Percentiles rank a stretch among this genome's conserved stretches.
These are phyloP conservation scores for Teratosphaeria pseudoeucalypti DNA, from an alignment of 2,329 filamentous ascomycete genomes.

Conservation along the genomic window DNA sequence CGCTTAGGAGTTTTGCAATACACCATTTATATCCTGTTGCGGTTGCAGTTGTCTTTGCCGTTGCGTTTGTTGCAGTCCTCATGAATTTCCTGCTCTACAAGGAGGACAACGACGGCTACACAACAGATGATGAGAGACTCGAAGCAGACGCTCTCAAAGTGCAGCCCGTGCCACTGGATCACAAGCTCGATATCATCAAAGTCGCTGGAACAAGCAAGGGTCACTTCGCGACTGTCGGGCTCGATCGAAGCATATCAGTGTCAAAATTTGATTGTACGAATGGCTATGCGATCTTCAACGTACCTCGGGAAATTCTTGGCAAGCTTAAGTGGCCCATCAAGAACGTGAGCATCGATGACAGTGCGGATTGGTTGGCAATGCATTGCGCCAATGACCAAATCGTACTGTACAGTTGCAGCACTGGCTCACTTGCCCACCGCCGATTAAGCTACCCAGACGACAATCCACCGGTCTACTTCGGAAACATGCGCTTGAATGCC, in stretches of 20 bases:
- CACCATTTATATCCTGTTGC: constrained; percentile 62
- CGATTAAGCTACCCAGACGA: constrained; percentile 47
- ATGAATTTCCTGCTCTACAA: constrained; percentile 68
- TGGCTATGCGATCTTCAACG: constrained; percentile 8
- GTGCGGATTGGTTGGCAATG: constrained; percentile 56
- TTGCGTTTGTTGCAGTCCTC: constrained; percentile 56
- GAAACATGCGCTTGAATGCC: constrained; percentile 42
- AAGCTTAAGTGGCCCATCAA: constrained; percentile 28
- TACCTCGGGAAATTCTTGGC: constrained; percentile 12
- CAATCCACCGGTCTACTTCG: constrained; percentile 52
- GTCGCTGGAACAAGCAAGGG: constrained; percentile 53
- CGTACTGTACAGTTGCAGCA: constrained; percentile 52
- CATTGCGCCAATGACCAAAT: constrained; percentile 49
- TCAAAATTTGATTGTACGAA: constrained; percentile 14
- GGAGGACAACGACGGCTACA: constrained; percentile 37
- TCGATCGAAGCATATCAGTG: constrained; percentile 54
- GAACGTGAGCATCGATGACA: constrained; percentile 54
- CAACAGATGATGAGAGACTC: constrained; percentile 38
- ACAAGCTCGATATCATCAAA: constrained; percentile 59
- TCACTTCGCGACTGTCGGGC: constrained; percentile 56
- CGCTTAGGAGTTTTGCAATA: constrained; percentile 36
- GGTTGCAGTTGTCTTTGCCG: constrained; percentile 51
- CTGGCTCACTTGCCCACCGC: constrained; percentile 45
- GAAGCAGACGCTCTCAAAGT: constrained; percentile 46
- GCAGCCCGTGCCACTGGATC: constrained; percentile 51